Percentiles rank a stretch among this genome's conserved stretches.
phyloP scores from a whole-genome alignment of 73 alveolate species.

The Effrenium voratum region DNA sequence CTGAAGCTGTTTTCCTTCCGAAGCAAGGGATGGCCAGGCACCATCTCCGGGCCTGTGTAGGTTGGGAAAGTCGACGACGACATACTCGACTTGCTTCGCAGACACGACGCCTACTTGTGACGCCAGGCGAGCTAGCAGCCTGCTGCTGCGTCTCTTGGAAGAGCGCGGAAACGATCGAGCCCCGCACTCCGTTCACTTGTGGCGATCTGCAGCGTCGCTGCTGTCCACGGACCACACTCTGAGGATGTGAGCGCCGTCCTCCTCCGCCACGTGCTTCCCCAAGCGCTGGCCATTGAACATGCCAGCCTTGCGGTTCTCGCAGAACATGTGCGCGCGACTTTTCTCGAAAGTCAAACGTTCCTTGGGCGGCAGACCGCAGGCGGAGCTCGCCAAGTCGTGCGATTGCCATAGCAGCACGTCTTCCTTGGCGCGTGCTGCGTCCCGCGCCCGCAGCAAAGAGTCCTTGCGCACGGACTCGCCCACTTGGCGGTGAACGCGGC shows the following conservation, averaged over 20 bases:
- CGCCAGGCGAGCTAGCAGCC: not conserved
- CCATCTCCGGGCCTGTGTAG: not conserved
- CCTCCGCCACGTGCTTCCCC: not conserved
- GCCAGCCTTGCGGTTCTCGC: not conserved
- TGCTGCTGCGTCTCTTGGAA: not conserved
- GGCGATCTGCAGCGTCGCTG: not conserved
- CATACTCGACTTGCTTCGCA: not conserved
- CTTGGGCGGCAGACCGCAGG: not conserved
- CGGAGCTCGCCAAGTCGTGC: not conserved
- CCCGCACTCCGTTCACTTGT: not conserved
- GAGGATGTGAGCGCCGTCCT: not conserved
- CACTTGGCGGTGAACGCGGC: not conserved
- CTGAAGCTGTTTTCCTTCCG: not conserved
- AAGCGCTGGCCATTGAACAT: not conserved
- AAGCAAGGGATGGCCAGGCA: not conserved
- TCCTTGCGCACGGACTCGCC: not conserved
- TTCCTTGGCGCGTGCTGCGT: not conserved
- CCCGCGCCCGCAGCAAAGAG: not conserved
- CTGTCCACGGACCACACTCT: not conserved
- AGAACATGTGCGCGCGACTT: not conserved
- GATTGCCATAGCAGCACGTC: not conserved
- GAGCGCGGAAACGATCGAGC: not conserved
- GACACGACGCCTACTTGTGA: not conserved
- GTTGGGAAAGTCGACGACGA: not conserved
- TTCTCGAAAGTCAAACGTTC: not conserved